These are phyloP conservation scores for Solanum tarijense DNA, from an alignment of 257 asterid genomes.

Conservation along the genomic window DNA sequence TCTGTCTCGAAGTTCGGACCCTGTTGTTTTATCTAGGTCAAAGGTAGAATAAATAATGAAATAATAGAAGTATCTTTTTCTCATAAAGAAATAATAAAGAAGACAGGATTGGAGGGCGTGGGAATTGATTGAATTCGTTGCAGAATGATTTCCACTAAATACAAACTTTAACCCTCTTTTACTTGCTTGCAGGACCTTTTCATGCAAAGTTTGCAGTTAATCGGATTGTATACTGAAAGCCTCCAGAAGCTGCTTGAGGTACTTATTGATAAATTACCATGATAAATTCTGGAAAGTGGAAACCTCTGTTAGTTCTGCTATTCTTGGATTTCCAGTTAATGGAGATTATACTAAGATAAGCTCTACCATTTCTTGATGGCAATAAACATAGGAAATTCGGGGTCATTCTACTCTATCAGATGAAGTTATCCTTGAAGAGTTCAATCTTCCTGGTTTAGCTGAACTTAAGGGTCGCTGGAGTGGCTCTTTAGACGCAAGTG, in stretches of 20 bases:
- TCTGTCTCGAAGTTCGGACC: slow-evolving; percentile 95
- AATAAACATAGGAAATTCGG: slow-evolving; percentile 56
- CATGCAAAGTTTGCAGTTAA: slow-evolving; percentile 83
- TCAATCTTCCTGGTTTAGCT: slow-evolving; percentile 91
- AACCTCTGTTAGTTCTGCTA: background rate
- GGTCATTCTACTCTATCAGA: slow-evolving; percentile 64
- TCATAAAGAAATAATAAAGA: background rate
- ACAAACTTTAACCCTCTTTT: background rate
- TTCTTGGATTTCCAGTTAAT: background rate
- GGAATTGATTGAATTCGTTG: slow-evolving; percentile 8
- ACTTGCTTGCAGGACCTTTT: slow-evolving; percentile 59
- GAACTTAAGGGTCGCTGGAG: slow-evolving; percentile 96
- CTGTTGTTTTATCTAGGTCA: slow-evolving; percentile 94
- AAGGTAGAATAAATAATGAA: slow-evolving; percentile 41
- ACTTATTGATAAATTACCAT: background rate
- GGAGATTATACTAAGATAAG: background rate
- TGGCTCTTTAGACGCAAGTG: slow-evolving; percentile 94
- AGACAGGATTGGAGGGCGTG: background rate
- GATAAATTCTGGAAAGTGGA: background rate
- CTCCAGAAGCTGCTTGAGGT: slow-evolving; percentile 95
- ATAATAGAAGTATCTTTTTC: background rate
- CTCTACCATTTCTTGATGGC: background rate
- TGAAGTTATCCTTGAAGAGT: slow-evolving; percentile 83
- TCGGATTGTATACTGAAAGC: slow-evolving; percentile 79
- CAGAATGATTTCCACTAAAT: slow-evolving; percentile 1